These are phyloP conservation scores for Alloteropsis semialata DNA, from an alignment of 176 grass and related monocot species.

Conservation along the genomic window DNA sequence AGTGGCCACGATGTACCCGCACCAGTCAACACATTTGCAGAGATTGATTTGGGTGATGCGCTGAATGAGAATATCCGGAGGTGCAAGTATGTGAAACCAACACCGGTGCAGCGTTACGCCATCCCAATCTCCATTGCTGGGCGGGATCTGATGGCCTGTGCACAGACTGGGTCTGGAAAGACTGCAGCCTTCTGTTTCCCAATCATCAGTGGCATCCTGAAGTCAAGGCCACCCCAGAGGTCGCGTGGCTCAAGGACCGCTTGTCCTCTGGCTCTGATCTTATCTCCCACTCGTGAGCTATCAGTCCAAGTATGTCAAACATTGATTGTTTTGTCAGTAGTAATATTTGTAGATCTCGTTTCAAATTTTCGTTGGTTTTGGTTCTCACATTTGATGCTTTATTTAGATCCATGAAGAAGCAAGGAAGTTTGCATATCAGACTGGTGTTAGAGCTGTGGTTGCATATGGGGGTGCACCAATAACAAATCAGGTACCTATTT, in stretches of 20 bases:
- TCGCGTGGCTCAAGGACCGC: slow-evolving; percentile 53
- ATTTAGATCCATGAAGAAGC: slow-evolving; percentile 90
- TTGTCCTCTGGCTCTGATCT: slow-evolving; percentile 68
- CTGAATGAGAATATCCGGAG: slow-evolving; percentile 85
- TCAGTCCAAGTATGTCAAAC: slow-evolving; percentile 65
- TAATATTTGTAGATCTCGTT: neutral
- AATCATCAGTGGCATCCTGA: slow-evolving; percentile 81
- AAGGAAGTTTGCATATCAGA: slow-evolving; percentile 88
- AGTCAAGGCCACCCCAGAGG: slow-evolving; percentile 46
- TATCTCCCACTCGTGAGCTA: slow-evolving; percentile 82
- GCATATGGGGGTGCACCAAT: slow-evolving; percentile 96
- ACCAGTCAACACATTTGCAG: slow-evolving; percentile 71
- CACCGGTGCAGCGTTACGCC: slow-evolving; percentile 83
- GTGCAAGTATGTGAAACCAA: slow-evolving; percentile 89
- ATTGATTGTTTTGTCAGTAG: neutral
- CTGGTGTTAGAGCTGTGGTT: slow-evolving; percentile 84
- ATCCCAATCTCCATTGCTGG: slow-evolving; percentile 72
- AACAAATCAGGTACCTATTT: slow-evolving; percentile 63
- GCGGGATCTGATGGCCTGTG: slow-evolving; percentile 90
- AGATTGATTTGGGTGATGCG: slow-evolving; percentile 82
- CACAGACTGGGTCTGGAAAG: slow-evolving; percentile 89
- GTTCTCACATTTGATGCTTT: slow-evolving; percentile 1
- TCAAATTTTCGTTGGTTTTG: slow-evolving; percentile 11
- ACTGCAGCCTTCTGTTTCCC: slow-evolving; percentile 88
- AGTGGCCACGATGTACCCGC: slow-evolving; percentile 80